Evolutionary conservation across 306 rosid genomes (phyloP), one percentile per base, ranked within the genome.

Genomic region (Fragaria iinumae): DNA sequence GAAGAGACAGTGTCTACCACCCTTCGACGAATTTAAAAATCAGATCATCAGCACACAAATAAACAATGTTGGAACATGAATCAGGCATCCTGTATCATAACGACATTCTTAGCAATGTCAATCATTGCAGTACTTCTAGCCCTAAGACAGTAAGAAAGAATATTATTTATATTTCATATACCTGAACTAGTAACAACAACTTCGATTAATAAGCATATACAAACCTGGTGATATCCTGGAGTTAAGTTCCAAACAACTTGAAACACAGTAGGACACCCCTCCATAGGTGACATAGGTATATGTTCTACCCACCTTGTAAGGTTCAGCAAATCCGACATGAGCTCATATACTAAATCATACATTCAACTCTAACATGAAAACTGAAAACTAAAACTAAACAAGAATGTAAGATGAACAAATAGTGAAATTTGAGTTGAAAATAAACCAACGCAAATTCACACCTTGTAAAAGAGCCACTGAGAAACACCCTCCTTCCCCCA

Each of bases 181-280:
- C 13, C 25, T 49, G 69, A 29, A 47, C 50, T 53, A 41, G 29
- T 27, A 21, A 56, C 39, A 21, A 67, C 5, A 44, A 29, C 23
- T 5, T 67, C 65, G 83, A 60, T 69, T 71, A 82, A 63, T n/a
- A 13, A 14, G 34, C 47, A 25, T 50, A 14, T 23, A 55, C 11
- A 67, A 84, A 93, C 98, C 98, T 93, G 93, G 63, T 93, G 94
- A 77, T 81, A 81, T 67, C 98, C 98, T 21, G 98, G 96, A 60
- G 84, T 83, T 48, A 93, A 81, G 86, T 82, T 86, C 83, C 94
- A 93, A 84, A 88, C 74, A 82, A 88, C 98, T 84, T 93, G 98
- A 88, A 93, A 90, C 17, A 87, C 87, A 38, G 90, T 75, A 67
- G 93, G 91, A 73, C 80, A 81, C 48, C 98, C 98, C 79, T 93